Base-by-base conservation (phyloP, 768 basidiomycete species). In the Kwoniella shandongensis region DNA sequence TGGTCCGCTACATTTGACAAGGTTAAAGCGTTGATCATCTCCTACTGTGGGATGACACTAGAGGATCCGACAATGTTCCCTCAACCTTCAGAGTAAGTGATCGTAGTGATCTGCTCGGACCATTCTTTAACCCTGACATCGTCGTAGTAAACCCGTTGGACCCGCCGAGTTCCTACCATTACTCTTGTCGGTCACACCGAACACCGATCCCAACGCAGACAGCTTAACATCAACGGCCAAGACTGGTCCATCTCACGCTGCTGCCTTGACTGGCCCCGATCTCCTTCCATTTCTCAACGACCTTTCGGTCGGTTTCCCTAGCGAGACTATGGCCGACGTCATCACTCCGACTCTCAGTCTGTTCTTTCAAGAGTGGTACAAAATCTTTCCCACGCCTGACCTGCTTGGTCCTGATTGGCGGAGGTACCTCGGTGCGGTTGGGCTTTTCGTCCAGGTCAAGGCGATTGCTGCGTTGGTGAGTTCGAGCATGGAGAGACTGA, bases 51-150 rank as follows among this genome's bases (percentile, higher is more conserved):
- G 4, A 81, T 97, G 45, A 88, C 83, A 22, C 79, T 99, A 10
- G 91, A 93, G 77, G 92, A 93, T 58, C 89, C 93, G 1, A 86
- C 85, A 36, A 93, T 97, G 87, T 98, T 99, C 65, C 88, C 91
- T 45, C 90, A 96, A 65, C 93, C 92, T 10, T 53, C 77, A 51
- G 82, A 84, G 91, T 89, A 75, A 57, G 83, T 79, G 30, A 32
- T 7, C 11, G 20, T 20, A 1, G n/a, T 15, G 3, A n/a, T 20
- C 15, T 27, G 18, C 23, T 44, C 30, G 20, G 15, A 36, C 39
- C 2, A 13, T 26, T 35, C 12, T 32, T 26, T 17, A 30, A n/a
- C 4, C 50, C 54, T 45, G 23, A 44, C 30, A 30, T 18, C 11
- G 3, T 4, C 15, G 27, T 53, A 89, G 88, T 7, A 87, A 86